A percentile compares a stretch with the other conserved stretches of the same genome.
Conservation (phyloP, 2,329 filamentous ascomycete genomes). For the Pseudofabraea citricarpa region DNA sequence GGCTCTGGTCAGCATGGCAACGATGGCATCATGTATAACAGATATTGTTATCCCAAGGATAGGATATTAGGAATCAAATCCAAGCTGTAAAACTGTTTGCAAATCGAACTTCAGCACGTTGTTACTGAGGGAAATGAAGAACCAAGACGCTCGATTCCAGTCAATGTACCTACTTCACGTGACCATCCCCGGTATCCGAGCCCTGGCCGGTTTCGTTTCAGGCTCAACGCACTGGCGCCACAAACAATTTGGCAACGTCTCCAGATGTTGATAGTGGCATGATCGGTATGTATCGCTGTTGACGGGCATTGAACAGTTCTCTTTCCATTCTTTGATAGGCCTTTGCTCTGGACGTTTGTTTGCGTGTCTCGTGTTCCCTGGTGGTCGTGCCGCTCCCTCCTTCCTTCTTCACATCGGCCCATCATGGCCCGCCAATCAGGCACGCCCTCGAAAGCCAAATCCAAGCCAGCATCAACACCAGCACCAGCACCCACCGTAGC, state of each 20-base stretch:
- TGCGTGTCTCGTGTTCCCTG: too few relatives aligned
- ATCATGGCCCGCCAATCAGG: conserved; percentile 13
- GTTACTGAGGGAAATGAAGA: conserved; percentile 1
- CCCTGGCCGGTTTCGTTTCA: too few relatives aligned
- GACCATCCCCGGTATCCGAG: too few relatives aligned
- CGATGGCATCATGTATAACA: conserved; percentile 23
- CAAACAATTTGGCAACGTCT: conserved; percentile 13
- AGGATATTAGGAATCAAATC: not conserved
- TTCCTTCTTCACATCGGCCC: not conserved
- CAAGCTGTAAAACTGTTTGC: not conserved
- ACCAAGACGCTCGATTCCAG: too few relatives aligned
- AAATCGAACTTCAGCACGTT: not conserved
- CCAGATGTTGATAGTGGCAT: conserved; percentile 3
- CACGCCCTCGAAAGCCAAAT: too few relatives aligned
- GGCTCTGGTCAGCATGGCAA: conserved; percentile 23
- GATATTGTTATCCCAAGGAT: not conserved
- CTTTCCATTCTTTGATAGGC: too few relatives aligned
- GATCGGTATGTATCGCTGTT: not conserved
- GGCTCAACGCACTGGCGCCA: conserved; percentile 14
- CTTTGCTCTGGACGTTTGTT: too few relatives aligned
- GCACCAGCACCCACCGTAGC: conserved; percentile 7
- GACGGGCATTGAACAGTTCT: too few relatives aligned
- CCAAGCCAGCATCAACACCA: not conserved
- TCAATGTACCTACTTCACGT: too few relatives aligned
- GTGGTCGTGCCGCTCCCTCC: not conserved